Conservation (phyloP, 2,329 filamentous ascomycete genomes). For the Alternaria consortialis region DNA sequence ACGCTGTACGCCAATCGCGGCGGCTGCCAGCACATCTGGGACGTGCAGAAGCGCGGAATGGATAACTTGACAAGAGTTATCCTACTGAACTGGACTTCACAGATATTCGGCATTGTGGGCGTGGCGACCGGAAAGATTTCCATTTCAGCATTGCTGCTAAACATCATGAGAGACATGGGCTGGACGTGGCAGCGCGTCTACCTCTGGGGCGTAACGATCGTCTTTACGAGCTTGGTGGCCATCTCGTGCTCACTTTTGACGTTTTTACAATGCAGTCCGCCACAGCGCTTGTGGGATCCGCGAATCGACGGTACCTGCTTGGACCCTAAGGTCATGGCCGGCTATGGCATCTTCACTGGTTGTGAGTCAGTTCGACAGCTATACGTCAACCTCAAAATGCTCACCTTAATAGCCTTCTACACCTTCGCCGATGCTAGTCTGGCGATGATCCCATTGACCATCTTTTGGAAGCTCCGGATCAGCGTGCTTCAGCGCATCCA, state of each 20-base stretch:
- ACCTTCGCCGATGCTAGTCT: neutral
- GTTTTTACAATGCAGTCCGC: neutral
- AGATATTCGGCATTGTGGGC: neutral
- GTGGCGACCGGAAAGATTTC: neutral
- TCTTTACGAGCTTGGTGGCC: neutral
- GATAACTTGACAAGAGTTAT: neutral
- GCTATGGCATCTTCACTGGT: neutral
- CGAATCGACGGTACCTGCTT: neutral
- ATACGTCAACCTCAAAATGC: neutral
- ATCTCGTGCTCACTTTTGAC: neutral
- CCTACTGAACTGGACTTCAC: neutral
- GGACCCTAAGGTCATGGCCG: neutral
- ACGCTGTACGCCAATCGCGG: neutral
- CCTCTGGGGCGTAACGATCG: neutral
- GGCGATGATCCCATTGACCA: neutral
- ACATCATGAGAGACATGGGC: neutral
- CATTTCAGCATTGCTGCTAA: neutral
- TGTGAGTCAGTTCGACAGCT: neutral
- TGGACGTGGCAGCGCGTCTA: neutral
- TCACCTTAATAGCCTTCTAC: neutral
- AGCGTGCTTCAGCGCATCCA: neutral
- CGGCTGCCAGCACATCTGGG: neutral
- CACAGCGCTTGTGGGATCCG: neutral
- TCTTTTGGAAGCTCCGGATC: neutral
- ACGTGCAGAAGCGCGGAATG: neutral